Evolutionary conservation across 805 yeast genomes (phyloP).

Genomic region (Pichia eremophila): DNA sequence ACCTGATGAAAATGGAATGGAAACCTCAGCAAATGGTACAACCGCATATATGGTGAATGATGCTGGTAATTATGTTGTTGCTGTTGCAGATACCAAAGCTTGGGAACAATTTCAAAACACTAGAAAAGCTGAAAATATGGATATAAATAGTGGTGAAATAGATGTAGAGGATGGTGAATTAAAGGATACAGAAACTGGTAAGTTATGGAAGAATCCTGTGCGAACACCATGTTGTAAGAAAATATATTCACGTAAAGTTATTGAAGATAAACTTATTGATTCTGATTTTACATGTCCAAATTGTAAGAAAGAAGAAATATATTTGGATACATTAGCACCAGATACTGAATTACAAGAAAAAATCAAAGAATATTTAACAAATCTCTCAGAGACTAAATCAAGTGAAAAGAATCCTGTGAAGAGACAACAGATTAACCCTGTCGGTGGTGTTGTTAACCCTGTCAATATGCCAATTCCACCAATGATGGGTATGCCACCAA

Average conservation of each 20-base stretch:
- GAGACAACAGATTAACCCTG: constrained; percentile 10
- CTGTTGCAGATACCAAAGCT: constrained; percentile 86
- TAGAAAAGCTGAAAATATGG: constrained; percentile 26
- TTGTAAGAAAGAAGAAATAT: constrained; percentile 65
- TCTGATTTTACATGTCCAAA: constrained; percentile 87
- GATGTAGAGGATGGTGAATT: constrained; percentile 51
- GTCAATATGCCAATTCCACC: constrained; percentile 10
- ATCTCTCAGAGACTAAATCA: neutral
- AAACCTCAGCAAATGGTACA: constrained; percentile 34
- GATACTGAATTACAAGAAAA: constrained; percentile 52
- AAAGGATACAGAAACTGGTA: constrained; percentile 62
- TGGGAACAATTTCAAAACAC: constrained; percentile 84
- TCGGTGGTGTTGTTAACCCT: neutral
- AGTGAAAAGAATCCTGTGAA: constrained; percentile 10
- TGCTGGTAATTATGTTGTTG: constrained; percentile 91
- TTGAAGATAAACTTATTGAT: constrained; percentile 62
- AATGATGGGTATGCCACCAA: constrained; percentile 17
- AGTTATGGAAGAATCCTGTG: constrained; percentile 62
- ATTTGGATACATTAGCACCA: constrained; percentile 58
- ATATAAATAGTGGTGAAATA: constrained; percentile 11
- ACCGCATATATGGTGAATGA: constrained; percentile 68
- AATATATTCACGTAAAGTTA: constrained; percentile 47
- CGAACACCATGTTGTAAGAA: constrained; percentile 65
- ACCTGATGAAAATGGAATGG: constrained; percentile 49
- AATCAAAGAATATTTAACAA: constrained; percentile 41